A percentile compares a stretch with the other conserved stretches of the same genome.
These are phyloP conservation scores for Radiomyces spectabilis DNA, from an alignment of 192 early-diverging fungal genomes.

Conservation along the genomic window DNA sequence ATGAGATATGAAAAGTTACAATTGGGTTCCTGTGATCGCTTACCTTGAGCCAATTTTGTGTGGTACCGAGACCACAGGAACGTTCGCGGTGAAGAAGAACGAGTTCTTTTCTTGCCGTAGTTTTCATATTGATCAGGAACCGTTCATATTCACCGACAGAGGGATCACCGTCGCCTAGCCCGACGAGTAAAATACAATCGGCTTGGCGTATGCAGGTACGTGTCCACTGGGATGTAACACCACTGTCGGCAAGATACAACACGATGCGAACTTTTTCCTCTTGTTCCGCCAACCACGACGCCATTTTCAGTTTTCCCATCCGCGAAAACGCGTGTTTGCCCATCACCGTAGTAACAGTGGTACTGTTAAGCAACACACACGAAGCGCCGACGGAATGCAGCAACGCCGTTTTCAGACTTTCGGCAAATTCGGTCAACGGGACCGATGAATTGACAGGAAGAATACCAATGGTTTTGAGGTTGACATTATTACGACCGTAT, in stretches of 20 bases:
- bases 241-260: conserved; percentile 94
- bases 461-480: conserved; percentile 92
- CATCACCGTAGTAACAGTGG: conserved; percentile 68
- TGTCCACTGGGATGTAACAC: conserved; percentile 86
- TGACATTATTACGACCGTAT: conserved; percentile 75
- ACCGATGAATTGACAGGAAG: conserved; percentile 78
- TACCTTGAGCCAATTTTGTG: conserved; percentile 84
- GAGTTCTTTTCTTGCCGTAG: conserved; percentile 96
- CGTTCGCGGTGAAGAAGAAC: conserved; percentile 83
- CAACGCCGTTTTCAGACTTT: conserved; percentile 69
- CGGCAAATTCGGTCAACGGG: conserved; percentile 84
- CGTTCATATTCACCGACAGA: conserved; percentile 90
- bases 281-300: conserved; percentile 89
- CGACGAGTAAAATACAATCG: conserved; percentile 94
- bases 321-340: conserved; percentile 89
- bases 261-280: conserved; percentile 85
- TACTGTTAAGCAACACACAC: conserved; percentile 73
- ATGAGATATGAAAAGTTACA: background rate
- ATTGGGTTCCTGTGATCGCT: background rate
- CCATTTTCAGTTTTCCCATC: conserved; percentile 89
- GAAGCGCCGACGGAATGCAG: conserved; percentile 54
- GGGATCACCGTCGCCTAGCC: conserved; percentile 83
- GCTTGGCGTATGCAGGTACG: conserved; percentile 91
- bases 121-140: conserved; percentile 87
- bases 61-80: conserved; percentile 69